A percentile compares a stretch with the other conserved stretches of the same genome.
Conservation (phyloP, 176 grass and related monocot species). For the Poa annua region DNA sequence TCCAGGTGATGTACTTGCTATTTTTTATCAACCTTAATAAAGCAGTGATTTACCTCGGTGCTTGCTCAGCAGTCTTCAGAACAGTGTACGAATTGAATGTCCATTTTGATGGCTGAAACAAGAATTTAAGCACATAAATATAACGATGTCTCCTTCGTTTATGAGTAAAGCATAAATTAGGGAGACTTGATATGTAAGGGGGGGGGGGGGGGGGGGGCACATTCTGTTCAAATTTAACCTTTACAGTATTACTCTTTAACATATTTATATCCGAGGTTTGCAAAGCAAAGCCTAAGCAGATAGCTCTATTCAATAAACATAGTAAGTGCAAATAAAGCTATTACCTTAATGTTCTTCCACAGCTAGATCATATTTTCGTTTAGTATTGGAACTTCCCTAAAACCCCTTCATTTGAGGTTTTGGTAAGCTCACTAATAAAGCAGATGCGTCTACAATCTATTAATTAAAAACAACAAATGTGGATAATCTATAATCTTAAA, state of each 20-base stretch:
- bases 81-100: constrained; percentile 84
- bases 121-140: constrained; percentile 34
- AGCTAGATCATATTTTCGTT: neutral
- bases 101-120: constrained; percentile 94
- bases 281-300: neutral
- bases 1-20: neutral
- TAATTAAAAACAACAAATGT: neutral
- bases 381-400: neutral
- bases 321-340: neutral
- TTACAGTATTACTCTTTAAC: neutral
- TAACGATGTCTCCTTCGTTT: constrained; percentile 18
- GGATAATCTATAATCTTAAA: neutral
- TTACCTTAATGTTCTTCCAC: neutral
- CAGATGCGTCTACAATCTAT: neutral
- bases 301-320: neutral
- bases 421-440: neutral
- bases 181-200: neutral
- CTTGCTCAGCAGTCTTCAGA: constrained; percentile 90
- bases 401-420: neutral
- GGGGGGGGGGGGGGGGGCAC: neutral
- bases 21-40: constrained; percentile 11
- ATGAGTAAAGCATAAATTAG: neutral
- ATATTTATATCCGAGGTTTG: neutral
- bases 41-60: constrained; percentile 69
- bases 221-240: neutral